These are phyloP conservation scores for Lentithecium fluviatile DNA, from an alignment of 495 filamentous ascomycete species.

Conservation along the genomic window DNA sequence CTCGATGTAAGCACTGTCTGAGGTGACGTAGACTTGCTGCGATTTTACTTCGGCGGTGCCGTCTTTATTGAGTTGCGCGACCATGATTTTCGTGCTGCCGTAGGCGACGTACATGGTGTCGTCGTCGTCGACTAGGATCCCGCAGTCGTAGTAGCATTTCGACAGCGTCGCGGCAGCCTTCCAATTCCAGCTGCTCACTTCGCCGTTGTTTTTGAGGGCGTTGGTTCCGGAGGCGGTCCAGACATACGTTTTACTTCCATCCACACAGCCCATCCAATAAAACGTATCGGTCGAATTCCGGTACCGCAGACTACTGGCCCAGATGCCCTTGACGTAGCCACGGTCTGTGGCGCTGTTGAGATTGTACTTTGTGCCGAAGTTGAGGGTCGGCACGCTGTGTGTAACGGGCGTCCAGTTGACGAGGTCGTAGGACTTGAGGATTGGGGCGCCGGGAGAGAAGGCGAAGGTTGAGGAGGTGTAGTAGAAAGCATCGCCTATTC, in stretches of 20 bases:
- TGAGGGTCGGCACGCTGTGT: slow-evolving; percentile 54
- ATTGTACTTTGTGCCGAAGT: slow-evolving; percentile 51
- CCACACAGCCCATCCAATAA: slow-evolving; percentile 60
- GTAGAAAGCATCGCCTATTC: slow-evolving; percentile 51
- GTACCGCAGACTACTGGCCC: slow-evolving; percentile 56
- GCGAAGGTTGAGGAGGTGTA: slow-evolving; percentile 58
- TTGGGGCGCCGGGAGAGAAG: slow-evolving; percentile 59
- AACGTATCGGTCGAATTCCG: slow-evolving; percentile 48
- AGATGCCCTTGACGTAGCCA: slow-evolving; percentile 56
- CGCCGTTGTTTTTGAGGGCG: slow-evolving; percentile 14
- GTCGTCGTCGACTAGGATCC: slow-evolving; percentile 56
- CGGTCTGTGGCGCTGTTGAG: slow-evolving; percentile 43
- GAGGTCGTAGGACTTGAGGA: slow-evolving; percentile 57
- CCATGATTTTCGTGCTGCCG: slow-evolving; percentile 49
- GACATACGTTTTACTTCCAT: slow-evolving; percentile 50
- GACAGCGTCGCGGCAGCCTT: slow-evolving; percentile 36
- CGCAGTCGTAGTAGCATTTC: slow-evolving; percentile 60
- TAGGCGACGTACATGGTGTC: slow-evolving; percentile 59
- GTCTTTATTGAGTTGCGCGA: slow-evolving; percentile 53
- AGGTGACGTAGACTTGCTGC: slow-evolving; percentile 46
- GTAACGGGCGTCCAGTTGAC: slow-evolving; percentile 57
- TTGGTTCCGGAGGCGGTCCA: slow-evolving; percentile 43
- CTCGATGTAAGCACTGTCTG: slow-evolving; percentile 52
- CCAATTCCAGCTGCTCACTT: slow-evolving; percentile 49
- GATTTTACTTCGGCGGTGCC: slow-evolving; percentile 47